These are phyloP conservation scores for Boletus reticulatus DNA, from an alignment of 768 basidiomycete genomes.

Conservation along the genomic window DNA sequence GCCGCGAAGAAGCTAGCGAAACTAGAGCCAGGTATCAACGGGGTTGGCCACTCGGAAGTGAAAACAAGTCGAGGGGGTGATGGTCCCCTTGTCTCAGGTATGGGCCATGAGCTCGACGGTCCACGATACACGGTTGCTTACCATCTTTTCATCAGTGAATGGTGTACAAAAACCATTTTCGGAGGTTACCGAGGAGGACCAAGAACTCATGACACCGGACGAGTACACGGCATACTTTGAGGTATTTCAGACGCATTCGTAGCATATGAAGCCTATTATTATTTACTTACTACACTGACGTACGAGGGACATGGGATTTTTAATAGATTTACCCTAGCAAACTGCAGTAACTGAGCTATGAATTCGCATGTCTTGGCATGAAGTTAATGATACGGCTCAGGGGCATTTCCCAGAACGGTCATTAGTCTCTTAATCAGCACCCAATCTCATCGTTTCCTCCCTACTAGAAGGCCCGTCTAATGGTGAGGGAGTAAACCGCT, in stretches of 20 bases:
- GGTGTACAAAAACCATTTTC: slow-evolving; percentile 72
- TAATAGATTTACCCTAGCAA: slow-evolving; percentile 19
- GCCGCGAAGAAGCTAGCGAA: slow-evolving; percentile 41
- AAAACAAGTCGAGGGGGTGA: slow-evolving; percentile 28
- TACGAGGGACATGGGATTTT: slow-evolving; percentile 1
- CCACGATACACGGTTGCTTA: background rate
- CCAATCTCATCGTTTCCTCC: background rate
- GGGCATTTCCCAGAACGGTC: slow-evolving; percentile 13
- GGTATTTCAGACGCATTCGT: slow-evolving; percentile 50
- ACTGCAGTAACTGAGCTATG: background rate
- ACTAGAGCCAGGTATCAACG: slow-evolving; percentile 35
- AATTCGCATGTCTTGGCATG: no score
- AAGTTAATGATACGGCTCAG: no score
- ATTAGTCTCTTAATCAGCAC: slow-evolving; percentile 17
- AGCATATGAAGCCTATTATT: slow-evolving; percentile 1
- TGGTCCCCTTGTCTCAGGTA: slow-evolving; percentile 71
- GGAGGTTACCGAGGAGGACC: slow-evolving; percentile 87
- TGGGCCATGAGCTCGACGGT: slow-evolving; percentile 18
- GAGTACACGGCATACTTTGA: slow-evolving; percentile 86
- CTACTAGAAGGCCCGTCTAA: background rate
- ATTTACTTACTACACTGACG: slow-evolving; percentile 12
- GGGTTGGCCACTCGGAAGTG: background rate
- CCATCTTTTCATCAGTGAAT: slow-evolving; percentile 50
- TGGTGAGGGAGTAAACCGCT: slow-evolving; percentile 9
- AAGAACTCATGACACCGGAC: slow-evolving; percentile 90